phyloP scores from a whole-genome alignment of 2,329 filamentous ascomycete species.

The Lecanosticta acicola region DNA sequence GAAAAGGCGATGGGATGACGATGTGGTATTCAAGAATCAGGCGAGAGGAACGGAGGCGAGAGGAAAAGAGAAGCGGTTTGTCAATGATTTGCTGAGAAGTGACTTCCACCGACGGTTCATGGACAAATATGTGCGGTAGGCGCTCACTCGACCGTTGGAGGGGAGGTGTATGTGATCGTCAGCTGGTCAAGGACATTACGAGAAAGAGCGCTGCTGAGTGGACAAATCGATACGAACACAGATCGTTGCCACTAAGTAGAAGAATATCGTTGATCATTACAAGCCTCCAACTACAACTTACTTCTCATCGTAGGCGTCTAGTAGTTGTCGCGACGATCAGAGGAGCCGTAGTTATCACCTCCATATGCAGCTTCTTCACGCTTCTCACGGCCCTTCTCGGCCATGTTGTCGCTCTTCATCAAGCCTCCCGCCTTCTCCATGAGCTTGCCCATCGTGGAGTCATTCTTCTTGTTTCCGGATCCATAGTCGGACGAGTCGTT shows the following conservation, averaged over 20 bases:
- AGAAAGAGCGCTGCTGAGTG: no score
- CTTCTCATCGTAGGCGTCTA: background rate
- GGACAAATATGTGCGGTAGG: slow-evolving; percentile 43
- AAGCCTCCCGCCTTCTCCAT: slow-evolving; percentile 54
- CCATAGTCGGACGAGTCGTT: slow-evolving; percentile 1
- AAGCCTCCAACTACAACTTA: no score
- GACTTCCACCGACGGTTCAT: slow-evolving; percentile 99
- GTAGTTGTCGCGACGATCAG: slow-evolving; percentile 2
- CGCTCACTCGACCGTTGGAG: no score
- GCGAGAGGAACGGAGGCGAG: slow-evolving; percentile 90
- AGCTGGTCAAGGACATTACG: no score
- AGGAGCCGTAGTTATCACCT: slow-evolving; percentile 2
- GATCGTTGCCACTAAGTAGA: background rate
- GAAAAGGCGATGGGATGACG: slow-evolving; percentile 93
- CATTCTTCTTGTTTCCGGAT: slow-evolving; percentile 5
- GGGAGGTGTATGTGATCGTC: no score
- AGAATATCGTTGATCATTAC: background rate
- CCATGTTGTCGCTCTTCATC: slow-evolving; percentile 45
- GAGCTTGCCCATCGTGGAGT: slow-evolving; percentile 26
- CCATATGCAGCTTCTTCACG: slow-evolving; percentile 34
- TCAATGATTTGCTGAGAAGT: slow-evolving; percentile 88
- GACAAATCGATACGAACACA: no score
- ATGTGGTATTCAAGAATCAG: slow-evolving; percentile 99
- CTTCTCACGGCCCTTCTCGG: slow-evolving; percentile 48
- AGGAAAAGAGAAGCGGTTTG: slow-evolving; percentile 68